phyloP scores from a whole-genome alignment of 805 yeast genomes.

The Brettanomyces custersianus region DNA sequence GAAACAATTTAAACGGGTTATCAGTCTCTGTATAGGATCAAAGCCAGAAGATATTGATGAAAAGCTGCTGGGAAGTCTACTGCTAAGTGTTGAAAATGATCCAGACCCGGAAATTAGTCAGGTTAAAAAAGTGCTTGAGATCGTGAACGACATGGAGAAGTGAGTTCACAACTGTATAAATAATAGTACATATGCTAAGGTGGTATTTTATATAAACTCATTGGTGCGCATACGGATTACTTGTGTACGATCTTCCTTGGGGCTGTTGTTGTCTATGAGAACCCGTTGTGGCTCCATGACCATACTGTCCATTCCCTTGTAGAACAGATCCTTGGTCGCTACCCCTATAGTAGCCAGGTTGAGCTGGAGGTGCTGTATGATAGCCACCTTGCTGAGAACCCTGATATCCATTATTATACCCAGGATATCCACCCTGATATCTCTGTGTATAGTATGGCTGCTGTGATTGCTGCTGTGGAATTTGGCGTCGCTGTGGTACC shows the following conservation, averaged over 20 bases:
- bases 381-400: no score
- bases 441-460: no score
- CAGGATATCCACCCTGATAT: no score
- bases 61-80: constrained; percentile 64
- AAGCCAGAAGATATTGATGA: constrained; percentile 61
- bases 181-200: constrained; percentile 5
- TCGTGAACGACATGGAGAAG: constrained; percentile 23
- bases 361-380: no score
- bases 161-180: constrained; percentile 1
- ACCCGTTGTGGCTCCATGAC: no score
- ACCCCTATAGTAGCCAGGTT: no score
- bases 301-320: no score
- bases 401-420: no score
- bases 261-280: no score
- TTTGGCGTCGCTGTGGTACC: background rate
- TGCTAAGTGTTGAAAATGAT: constrained; percentile 86
- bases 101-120: constrained; percentile 39
- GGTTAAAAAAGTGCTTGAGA: constrained; percentile 25
- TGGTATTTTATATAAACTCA: background rate
- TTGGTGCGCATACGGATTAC: background rate
- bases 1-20: constrained; percentile 77
- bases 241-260: background rate
- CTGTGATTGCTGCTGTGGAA: background rate
- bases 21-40: constrained; percentile 83
- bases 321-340: no score